Evolutionary conservation across 2,329 filamentous ascomycete species (phyloP), one percentile per base, ranked within the genome.

Genomic region (Arthrobotrys sphaeroides): DNA sequence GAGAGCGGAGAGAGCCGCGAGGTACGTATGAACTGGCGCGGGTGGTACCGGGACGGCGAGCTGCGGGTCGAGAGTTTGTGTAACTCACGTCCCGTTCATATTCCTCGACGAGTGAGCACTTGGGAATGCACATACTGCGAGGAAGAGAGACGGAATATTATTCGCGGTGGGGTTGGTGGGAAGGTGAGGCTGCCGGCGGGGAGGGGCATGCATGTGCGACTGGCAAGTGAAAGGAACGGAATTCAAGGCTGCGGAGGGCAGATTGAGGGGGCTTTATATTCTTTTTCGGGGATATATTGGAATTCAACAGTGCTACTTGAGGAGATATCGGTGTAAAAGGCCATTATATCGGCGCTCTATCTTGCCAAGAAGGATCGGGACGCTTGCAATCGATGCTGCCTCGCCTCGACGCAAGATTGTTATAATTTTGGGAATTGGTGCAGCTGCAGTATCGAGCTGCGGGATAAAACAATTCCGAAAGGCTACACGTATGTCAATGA

Each of bases 241-340:
- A 18, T 28, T 7, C 18, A 24, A 33, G n/a, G 28, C 45, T 55
- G 66, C 55, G 55, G 55, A 69, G 55, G 28, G 22, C 0, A 22
- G 43, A 57, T n/a, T n/a, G n/a, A n/a, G n/a, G 26, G 47, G 16
- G 12, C 7, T 64, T 72, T 64, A 72, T 72, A 72, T 57, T 26
- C 40, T 18, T 36, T 38, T 38, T 4, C 2, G 5, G 12, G 12
- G 12, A 33, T 7, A 33, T 33, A n/a, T 6, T 13, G 12, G 36
- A 40, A n/a, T n/a, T 9, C n/a, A 40, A 5, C 13, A 24, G 18
- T 13, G 40, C 18, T 3, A 10, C 2, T 5, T 6, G 22, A 22
- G 5, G 33, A 24, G 26, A 31, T 20, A 31, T 18, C 26, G 26
- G 33, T 10, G 12, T 20, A 3, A 43, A 20, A 31, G n/a, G 16